Conservation (phyloP, 441 rosid species). For the Croton setiger region DNA sequence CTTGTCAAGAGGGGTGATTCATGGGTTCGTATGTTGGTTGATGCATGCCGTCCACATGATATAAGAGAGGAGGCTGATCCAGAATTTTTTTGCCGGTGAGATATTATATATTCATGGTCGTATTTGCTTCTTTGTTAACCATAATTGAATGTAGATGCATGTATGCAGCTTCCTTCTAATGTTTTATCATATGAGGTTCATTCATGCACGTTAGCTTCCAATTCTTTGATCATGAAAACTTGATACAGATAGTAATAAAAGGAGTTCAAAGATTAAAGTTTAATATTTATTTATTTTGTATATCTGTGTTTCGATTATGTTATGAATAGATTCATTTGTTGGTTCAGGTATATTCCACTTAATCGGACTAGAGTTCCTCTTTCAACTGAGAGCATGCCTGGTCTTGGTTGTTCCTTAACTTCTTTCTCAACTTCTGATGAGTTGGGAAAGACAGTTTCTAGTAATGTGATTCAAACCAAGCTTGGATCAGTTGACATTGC, state of each 20-base stretch:
- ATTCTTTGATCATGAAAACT: not conserved
- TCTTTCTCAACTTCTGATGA: conserved; percentile 48
- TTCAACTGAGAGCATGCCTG: conserved; percentile 31
- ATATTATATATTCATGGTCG: conserved; percentile 15
- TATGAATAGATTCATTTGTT: conserved; percentile 27
- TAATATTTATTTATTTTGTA: not conserved
- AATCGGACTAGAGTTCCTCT: conserved; percentile 42
- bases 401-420: conserved; percentile 51
- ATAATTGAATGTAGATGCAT: conserved; percentile 2
- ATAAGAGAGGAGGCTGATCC: conserved; percentile 85
- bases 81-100: conserved; percentile 76
- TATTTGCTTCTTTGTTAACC: conserved; percentile 9
- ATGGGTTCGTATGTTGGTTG: conserved; percentile 80
- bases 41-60: conserved; percentile 87
- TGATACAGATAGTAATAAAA: not conserved
- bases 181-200: not conserved
- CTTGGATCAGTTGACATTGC: conserved; percentile 70
- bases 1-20: conserved; percentile 54
- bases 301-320: conserved; percentile 7
- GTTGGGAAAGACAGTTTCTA: conserved; percentile 55
- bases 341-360: conserved; percentile 78
- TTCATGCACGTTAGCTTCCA: not conserved
- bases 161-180: conserved; percentile 4
- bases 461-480: conserved; percentile 57
- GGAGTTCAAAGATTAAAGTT: not conserved